Conservation (phyloP, 2,329 filamentous ascomycete genomes). For the Claviceps spartinae region DNA sequence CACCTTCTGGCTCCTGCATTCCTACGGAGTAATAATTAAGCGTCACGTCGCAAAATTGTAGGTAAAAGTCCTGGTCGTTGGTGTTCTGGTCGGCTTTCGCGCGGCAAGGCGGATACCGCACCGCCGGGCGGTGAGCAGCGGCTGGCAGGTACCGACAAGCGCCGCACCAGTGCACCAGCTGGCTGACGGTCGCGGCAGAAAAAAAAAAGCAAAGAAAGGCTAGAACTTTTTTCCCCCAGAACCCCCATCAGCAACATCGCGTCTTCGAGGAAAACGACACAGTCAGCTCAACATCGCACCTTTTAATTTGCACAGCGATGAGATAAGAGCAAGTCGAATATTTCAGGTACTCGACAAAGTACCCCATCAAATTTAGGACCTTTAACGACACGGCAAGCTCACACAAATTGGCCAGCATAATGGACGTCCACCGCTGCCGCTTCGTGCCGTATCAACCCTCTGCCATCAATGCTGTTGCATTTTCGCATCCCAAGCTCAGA, state of each 20-base stretch:
- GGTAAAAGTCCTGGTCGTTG: no score
- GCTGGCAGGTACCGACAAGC: neutral
- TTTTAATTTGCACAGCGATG: neutral
- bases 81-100: no score
- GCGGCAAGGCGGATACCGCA: neutral
- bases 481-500: constrained; percentile 57
- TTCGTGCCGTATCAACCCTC: constrained; percentile 88
- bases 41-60: no score
- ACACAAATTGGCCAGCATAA: constrained; percentile 22
- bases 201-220: constrained; percentile 19
- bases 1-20: neutral
- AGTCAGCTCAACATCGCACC: constrained; percentile 1
- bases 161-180: constrained; percentile 5
- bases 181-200: constrained; percentile 6
- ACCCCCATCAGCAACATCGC: neutral
- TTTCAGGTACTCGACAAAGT: neutral
- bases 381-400: neutral
- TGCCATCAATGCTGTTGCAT: constrained; percentile 87
- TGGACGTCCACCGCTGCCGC: constrained; percentile 95
- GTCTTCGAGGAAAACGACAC: neutral
- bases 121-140: neutral
- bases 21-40: no score
- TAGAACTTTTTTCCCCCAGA: constrained; percentile 13
- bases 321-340: neutral
- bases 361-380: neutral